phyloP scores from a whole-genome alignment of 768 basidiomycete species.

The Panaeolus cyanescens region DNA sequence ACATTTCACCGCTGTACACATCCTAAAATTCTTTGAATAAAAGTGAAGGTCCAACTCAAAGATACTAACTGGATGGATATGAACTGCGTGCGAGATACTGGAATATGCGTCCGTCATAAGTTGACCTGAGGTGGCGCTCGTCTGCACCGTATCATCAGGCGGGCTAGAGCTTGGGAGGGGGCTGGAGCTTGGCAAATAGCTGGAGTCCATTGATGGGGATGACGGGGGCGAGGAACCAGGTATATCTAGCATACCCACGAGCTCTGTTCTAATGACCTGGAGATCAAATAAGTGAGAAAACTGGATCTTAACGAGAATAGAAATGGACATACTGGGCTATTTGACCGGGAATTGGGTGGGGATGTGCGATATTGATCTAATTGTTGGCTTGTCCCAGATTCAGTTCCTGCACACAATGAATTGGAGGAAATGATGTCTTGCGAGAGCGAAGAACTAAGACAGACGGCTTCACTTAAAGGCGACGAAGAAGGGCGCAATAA shows the following conservation, averaged over 20 bases:
- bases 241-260: conserved; percentile 22
- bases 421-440: conserved; percentile 9
- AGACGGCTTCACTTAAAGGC: neutral
- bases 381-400: conserved; percentile 15
- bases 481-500: neutral
- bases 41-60: neutral
- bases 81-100: neutral
- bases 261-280: conserved; percentile 21
- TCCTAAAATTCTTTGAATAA: neutral
- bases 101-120: neutral
- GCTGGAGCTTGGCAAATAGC: conserved; percentile 48
- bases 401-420: conserved; percentile 19
- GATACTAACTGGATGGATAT: neutral
- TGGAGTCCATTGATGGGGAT: conserved; percentile 24
- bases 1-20: neutral
- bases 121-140: neutral
- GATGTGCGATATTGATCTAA: conserved; percentile 23
- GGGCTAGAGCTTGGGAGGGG: conserved; percentile 32
- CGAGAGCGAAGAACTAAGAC: neutral
- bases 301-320: conserved; percentile 20
- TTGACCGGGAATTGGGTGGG: conserved; percentile 24
- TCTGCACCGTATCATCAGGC: conserved; percentile 4
- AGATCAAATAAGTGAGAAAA: conserved; percentile 26
- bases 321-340: conserved; percentile 24
- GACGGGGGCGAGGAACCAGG: conserved; percentile 24